A percentile compares a stretch with the other conserved stretches of the same genome.
Conservation (phyloP, 306 rosid species). For the Corylus americana region DNA sequence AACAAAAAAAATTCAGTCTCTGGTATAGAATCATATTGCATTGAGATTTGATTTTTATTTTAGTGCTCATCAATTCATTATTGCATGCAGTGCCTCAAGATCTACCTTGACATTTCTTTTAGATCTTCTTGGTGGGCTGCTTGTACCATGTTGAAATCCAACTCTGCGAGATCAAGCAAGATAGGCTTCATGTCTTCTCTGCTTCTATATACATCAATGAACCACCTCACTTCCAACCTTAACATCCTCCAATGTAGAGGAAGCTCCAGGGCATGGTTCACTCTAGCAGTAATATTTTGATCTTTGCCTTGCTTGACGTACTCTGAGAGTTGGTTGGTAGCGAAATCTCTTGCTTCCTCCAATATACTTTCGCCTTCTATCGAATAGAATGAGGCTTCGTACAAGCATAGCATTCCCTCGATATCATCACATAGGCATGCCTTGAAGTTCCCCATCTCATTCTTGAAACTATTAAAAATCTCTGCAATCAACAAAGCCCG, state of each 20-base stretch:
- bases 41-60: no score
- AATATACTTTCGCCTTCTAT: slow-evolving; percentile 6
- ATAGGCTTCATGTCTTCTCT: neutral
- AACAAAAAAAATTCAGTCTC: neutral
- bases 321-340: neutral
- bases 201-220: slow-evolving; percentile 16
- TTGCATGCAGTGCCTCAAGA: no score
- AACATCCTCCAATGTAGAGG: slow-evolving; percentile 25
- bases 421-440: neutral
- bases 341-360: slow-evolving; percentile 7
- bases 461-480: neutral
- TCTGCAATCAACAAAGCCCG: neutral
- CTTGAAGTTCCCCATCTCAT: slow-evolving; percentile 1
- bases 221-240: slow-evolving; percentile 26
- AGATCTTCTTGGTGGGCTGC: slow-evolving; percentile 10
- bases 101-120: slow-evolving; percentile 6
- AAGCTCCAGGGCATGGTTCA: slow-evolving; percentile 21
- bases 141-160: slow-evolving; percentile 15
- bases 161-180: slow-evolving; percentile 9
- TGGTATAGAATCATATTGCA: neutral
- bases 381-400: slow-evolving; percentile 14
- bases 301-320: neutral
- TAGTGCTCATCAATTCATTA: no score
- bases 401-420: slow-evolving; percentile 13
- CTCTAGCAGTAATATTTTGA: neutral